These are phyloP conservation scores for Blastobotrys arbuscula DNA, from an alignment of 1,139 yeast genomes.

Conservation along the genomic window DNA sequence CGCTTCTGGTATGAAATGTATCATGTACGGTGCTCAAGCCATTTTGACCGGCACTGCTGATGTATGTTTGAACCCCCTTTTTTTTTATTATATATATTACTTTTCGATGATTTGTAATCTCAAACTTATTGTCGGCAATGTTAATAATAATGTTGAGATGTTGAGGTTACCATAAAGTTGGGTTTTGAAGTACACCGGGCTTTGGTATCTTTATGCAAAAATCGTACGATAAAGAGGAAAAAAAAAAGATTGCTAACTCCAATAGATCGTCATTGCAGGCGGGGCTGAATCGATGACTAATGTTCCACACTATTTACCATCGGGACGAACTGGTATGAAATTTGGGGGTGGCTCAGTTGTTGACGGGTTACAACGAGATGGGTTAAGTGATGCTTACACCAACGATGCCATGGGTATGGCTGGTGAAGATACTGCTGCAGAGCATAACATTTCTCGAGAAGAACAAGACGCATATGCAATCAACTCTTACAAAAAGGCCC, in stretches of 20 bases:
- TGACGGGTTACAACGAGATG: constrained; percentile 90
- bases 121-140: no score
- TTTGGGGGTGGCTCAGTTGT: constrained; percentile 74
- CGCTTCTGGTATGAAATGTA: constrained; percentile 93
- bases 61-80: constrained; percentile 10
- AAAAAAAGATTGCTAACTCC: not conserved
- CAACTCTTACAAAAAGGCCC: constrained; percentile 77
- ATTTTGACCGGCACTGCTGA: constrained; percentile 87
- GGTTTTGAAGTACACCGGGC: no score
- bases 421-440: constrained; percentile 89
- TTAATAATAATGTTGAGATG: no score
- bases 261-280: constrained; percentile 75
- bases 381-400: constrained; percentile 84
- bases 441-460: constrained; percentile 58
- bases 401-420: constrained; percentile 90
- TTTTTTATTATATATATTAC: not conserved
- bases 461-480: constrained; percentile 88
- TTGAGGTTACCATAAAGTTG: no score
- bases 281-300: constrained; percentile 98
- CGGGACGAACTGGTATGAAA: constrained; percentile 81
- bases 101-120: no score
- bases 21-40: constrained; percentile 84
- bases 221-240: constrained; percentile 4
- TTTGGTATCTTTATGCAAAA: not conserved
- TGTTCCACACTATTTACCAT: constrained; percentile 86